These are phyloP conservation scores for Boletus reticuloceps DNA, from an alignment of 768 basidiomycete species.

Conservation along the genomic window DNA sequence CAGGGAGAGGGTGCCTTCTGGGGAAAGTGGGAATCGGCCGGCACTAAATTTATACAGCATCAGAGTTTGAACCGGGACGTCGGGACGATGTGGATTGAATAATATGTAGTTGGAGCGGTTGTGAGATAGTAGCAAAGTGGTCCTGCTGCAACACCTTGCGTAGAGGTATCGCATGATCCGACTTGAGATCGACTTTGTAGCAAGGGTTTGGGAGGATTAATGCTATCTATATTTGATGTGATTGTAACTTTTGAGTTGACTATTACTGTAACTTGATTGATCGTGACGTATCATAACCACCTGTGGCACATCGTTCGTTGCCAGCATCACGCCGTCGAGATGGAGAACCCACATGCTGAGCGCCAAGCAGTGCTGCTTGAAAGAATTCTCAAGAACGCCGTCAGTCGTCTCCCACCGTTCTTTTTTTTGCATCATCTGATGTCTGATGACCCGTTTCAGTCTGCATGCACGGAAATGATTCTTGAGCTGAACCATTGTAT, in stretches of 20 bases:
- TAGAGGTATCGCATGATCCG: background rate
- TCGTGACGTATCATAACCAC: background rate
- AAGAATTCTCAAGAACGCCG: conserved; percentile 87
- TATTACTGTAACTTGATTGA: background rate
- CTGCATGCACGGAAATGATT: conserved; percentile 90
- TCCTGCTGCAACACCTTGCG: conserved; percentile 19
- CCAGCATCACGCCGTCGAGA: conserved; percentile 30
- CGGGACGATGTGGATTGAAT: background rate
- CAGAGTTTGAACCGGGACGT: conserved; percentile 1
- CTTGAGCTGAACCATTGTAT: conserved; percentile 85
- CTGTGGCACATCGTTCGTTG: background rate
- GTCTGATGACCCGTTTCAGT: conserved; percentile 46
- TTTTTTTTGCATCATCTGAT: background rate
- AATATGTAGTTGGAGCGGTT: background rate
- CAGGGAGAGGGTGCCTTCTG: conserved; percentile 20
- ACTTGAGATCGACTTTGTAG: background rate
- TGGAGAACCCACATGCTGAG: conserved; percentile 97
- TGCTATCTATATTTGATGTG: background rate
- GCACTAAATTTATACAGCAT: conserved; percentile 18
- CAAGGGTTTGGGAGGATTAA: conserved; percentile 21
- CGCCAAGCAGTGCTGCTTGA: conserved; percentile 88
- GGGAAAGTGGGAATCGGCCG: conserved; percentile 17
- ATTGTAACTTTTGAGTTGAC: background rate
- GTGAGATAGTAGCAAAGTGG: background rate
- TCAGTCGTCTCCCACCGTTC: conserved; percentile 34